Base-by-base conservation (phyloP, 441 rosid genomes). In the Pelargonium myrrhifolium region DNA sequence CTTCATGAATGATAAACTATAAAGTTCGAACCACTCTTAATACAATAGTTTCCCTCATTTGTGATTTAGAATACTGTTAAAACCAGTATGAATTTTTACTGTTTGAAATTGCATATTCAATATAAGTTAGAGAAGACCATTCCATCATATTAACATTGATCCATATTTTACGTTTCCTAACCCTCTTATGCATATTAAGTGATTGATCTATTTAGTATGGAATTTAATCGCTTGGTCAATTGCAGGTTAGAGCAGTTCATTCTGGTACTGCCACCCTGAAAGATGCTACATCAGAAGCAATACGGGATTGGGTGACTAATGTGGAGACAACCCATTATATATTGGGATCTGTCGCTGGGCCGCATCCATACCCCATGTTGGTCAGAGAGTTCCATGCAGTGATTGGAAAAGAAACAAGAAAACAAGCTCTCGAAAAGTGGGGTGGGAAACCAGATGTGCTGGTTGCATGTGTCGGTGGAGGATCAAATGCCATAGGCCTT, bases 321-420 rank as follows among this genome's bases (percentile, higher is more conserved):
- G 95, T 91, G 53, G 99, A 93, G 77, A 84, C 92, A 8, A 93
- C 98, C 59, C 97, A 90, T 85, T 93, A 93, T 73, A 93, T 90
- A 74, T 74, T 93, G 77, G 98, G 98, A 63, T 93, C 97, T 10
- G 96, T 90, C 42, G 98, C 96, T 0, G 96, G 98, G 65, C 97
- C 97, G 40, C 96, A 93, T 80, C 98, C 97, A 31, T 93, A 86
- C 69, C 97, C 96, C 20, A 83, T 87, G 93, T 89, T 93, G 97
- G 98, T 93, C 6, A 78, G 98, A 74, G 96, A 93, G 65, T 93
- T 90, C 70, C 97, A 93, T 76, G 89, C 87, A 1, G 85, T 93
- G 75, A 90, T 93, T 31, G 98, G 96, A 22, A 78, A 76, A 65
- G 97, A 93, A 79, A 93, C 98, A 40, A 86, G 95, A 75, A 86